phyloP scores from a whole-genome alignment of 805 yeast genomes.

The Maudiozyma bulderi region DNA sequence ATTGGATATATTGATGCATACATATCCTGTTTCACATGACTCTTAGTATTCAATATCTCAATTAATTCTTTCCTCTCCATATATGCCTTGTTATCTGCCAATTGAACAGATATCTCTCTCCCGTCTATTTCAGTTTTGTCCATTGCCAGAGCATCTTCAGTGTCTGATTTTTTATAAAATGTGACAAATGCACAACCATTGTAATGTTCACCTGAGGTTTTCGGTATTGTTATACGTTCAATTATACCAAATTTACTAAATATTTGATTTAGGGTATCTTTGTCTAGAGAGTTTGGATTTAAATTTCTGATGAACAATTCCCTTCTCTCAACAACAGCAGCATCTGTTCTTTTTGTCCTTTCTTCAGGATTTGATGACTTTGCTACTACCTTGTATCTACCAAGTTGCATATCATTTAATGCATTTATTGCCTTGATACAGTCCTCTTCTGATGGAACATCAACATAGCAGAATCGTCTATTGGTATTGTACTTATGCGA shows the following conservation, averaged over 20 bases:
- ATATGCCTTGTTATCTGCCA: conserved; percentile 36
- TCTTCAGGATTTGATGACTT: conserved; percentile 52
- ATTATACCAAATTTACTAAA: conserved; percentile 46
- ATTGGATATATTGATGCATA: conserved; percentile 23
- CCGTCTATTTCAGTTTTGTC: conserved; percentile 37
- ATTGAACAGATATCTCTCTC: conserved; percentile 38
- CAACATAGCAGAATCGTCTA: conserved; percentile 69
- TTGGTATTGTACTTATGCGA: conserved; percentile 43
- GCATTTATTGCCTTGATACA: conserved; percentile 36
- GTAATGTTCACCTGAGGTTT: conserved; percentile 23
- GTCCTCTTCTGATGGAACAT: conserved; percentile 35
- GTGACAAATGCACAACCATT: conserved; percentile 63
- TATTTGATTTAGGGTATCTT: conserved; percentile 29
- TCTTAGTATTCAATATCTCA: conserved; percentile 18
- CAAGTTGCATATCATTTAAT: conserved; percentile 33
- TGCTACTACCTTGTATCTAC: conserved; percentile 40
- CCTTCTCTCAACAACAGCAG: conserved; percentile 40
- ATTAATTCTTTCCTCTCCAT: conserved; percentile 28
- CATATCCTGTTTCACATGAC: conserved; percentile 5
- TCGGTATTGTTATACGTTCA: conserved; percentile 34
- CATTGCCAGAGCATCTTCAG: conserved; percentile 37
- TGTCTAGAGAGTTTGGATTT: conserved; percentile 36
- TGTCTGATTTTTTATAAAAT: conserved; percentile 36
- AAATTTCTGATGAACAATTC: conserved; percentile 49
- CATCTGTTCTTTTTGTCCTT: conserved; percentile 34